Evolutionary conservation across 257 asterid genomes (phyloP).

Genomic region (Schizonepeta tenuifolia): DNA sequence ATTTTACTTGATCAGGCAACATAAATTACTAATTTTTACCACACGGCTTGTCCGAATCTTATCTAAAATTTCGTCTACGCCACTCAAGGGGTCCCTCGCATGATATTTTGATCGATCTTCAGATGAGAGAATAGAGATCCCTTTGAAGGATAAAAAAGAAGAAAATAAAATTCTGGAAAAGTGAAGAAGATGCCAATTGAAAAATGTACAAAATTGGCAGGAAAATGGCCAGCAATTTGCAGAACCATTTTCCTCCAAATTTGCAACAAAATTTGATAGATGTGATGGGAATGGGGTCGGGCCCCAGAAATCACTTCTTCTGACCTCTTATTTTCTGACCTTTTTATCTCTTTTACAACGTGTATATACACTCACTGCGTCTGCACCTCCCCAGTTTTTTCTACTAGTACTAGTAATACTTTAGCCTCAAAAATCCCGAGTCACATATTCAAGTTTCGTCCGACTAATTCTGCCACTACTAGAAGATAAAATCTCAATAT

Average conservation of each 20-base stretch:
- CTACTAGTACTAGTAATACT: too few species aligned
- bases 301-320: constrained; percentile 17
- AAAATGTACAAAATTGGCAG: constrained; percentile 9
- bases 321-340: background rate
- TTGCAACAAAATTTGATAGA: constrained; percentile 27
- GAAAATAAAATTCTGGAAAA: background rate
- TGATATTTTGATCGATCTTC: background rate
- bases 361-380: background rate
- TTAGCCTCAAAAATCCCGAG: too few species aligned
- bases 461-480: background rate
- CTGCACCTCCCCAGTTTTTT: too few species aligned
- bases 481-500: too few species aligned
- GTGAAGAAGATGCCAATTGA: background rate
- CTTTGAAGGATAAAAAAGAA: background rate
- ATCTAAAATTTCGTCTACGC: background rate
- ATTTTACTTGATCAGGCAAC: background rate
- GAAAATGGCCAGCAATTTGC: constrained; percentile 10
- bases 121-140: background rate
- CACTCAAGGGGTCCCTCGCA: background rate
- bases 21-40: background rate
- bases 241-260: constrained; percentile 14
- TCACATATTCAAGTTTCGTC: background rate
- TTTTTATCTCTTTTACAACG: constrained; percentile 26
- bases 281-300: constrained; percentile 21
- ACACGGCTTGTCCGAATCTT: background rate